phyloP scores from a whole-genome alignment of 2,329 filamentous ascomycete species.

The Exophiala oligosperma region DNA sequence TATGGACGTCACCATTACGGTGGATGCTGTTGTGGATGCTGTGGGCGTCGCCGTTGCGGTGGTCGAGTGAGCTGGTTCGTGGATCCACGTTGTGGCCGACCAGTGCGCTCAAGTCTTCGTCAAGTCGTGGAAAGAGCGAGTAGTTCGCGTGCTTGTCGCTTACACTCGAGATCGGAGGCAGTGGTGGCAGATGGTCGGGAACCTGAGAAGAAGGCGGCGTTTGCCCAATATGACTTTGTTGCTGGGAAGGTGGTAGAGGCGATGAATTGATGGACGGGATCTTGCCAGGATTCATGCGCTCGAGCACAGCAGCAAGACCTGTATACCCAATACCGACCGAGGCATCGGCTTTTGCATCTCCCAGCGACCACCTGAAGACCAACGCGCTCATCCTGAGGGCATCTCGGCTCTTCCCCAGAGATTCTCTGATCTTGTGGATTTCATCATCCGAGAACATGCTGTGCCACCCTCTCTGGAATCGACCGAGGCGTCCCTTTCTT shows the following conservation, averaged over 20 bases:
- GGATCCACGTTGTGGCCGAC: not conserved
- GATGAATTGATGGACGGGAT: constrained; percentile 27
- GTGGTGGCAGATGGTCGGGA: constrained; percentile 30
- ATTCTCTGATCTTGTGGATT: constrained; percentile 59
- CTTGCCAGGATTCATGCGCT: constrained; percentile 40
- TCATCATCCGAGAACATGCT: constrained; percentile 65
- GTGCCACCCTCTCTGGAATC: constrained; percentile 61
- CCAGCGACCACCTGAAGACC: constrained; percentile 66
- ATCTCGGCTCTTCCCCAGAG: constrained; percentile 60
- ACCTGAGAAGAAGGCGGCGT: constrained; percentile 25
- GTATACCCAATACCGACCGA: constrained; percentile 67
- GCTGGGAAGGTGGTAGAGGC: not conserved
- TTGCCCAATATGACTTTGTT: not conserved
- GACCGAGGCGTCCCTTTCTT: constrained; percentile 60
- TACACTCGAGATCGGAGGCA: constrained; percentile 33
- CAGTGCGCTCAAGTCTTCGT: constrained; percentile 1
- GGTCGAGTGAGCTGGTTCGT: not conserved
- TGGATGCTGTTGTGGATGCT: constrained; percentile 3
- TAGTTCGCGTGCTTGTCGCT: constrained; percentile 30
- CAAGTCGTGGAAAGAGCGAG: constrained; percentile 19
- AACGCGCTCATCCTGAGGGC: constrained; percentile 64
- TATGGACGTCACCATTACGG: not conserved
- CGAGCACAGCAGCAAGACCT: constrained; percentile 64
- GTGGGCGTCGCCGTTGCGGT: not conserved
- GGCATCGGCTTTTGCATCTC: constrained; percentile 58